Conservation (phyloP, 2,329 filamentous ascomycete genomes). For the Didymella arachidicola region DNA sequence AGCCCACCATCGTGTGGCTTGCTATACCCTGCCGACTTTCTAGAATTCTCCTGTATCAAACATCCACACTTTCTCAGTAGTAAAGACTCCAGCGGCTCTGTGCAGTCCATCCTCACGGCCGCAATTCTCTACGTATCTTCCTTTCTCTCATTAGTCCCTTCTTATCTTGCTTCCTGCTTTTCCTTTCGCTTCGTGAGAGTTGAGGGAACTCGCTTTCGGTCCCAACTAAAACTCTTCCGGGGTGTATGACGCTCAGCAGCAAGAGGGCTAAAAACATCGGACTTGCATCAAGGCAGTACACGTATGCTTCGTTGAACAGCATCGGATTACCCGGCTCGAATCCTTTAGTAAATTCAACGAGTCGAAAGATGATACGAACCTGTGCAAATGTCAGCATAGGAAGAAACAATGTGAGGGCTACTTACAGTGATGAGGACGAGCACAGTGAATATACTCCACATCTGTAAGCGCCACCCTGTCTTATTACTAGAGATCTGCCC, state of each 20-base stretch:
- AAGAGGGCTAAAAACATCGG: background rate
- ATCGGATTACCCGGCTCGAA: background rate
- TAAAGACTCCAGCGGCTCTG: background rate
- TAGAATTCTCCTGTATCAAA: background rate
- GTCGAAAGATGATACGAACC: background rate
- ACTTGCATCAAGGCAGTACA: background rate
- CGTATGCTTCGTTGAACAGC: background rate
- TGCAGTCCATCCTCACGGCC: no score
- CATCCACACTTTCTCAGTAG: background rate
- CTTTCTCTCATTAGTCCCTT: background rate
- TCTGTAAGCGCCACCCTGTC: constrained; percentile 3
- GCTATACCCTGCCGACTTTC: no score
- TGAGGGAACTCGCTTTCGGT: background rate
- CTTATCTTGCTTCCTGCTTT: background rate
- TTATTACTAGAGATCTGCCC: background rate
- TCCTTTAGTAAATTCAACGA: background rate
- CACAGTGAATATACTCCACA: constrained; percentile 7
- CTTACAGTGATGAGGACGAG: background rate
- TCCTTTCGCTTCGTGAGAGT: background rate
- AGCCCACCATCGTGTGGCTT: no score
- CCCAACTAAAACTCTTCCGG: background rate
- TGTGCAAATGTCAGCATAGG: background rate
- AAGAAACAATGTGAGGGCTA: background rate
- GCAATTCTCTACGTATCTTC: background rate
- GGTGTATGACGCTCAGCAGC: background rate